These are phyloP conservation scores for Raphanus hybrid DNA, from an alignment of 441 rosid genomes.

Conservation along the genomic window DNA sequence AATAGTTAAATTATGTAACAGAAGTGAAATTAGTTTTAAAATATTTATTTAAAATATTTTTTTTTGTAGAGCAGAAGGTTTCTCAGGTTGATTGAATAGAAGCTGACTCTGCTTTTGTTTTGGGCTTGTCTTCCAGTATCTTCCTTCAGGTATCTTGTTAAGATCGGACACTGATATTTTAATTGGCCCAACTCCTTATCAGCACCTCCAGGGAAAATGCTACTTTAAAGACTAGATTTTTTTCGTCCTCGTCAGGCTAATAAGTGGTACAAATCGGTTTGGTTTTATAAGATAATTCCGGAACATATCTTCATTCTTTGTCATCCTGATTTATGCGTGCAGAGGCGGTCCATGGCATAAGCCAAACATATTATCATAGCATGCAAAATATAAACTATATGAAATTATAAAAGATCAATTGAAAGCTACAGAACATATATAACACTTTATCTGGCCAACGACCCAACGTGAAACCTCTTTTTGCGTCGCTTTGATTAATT, in stretches of 20 bases:
- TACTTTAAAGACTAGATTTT: neutral
- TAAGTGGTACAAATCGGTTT: neutral
- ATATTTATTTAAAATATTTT: no score
- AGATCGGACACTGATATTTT: neutral
- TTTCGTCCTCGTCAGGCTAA: neutral
- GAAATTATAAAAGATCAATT: no score
- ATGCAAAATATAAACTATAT: no score
- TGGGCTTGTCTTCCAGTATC: neutral
- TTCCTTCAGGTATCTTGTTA: neutral
- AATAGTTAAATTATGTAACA: no score
- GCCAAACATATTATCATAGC: neutral
- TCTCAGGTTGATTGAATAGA: neutral
- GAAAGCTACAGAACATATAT: no score
- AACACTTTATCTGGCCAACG: no score
- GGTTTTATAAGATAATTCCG: no score
- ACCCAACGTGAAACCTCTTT: no score
- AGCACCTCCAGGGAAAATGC: neutral
- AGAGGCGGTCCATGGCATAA: neutral
- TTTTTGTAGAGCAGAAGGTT: neutral
- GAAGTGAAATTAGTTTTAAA: neutral
- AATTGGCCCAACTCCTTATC: neutral
- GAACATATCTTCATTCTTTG: neutral
- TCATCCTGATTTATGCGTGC: neutral
- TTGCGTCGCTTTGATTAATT: no score
- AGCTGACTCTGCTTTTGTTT: neutral